Evolutionary conservation across 2,329 filamentous ascomycete genomes (phyloP).

Genomic region (Akanthomyces dipterigenus): DNA sequence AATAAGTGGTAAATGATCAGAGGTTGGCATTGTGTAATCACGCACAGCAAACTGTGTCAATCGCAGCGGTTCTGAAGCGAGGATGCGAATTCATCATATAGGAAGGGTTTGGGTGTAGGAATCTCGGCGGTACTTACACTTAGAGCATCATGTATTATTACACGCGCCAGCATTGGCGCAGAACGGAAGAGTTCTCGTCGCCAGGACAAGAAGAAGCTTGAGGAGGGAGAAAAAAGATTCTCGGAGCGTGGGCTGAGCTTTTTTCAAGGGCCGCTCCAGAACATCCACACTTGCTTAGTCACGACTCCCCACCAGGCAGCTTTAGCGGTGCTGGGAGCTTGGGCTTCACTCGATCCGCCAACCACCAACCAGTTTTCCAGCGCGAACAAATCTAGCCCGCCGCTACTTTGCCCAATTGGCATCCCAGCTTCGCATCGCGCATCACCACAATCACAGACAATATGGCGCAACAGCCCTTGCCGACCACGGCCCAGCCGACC

Average conservation of each 20-base stretch:
- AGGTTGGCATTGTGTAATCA: slow-evolving; percentile 36
- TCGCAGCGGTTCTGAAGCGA: slow-evolving; percentile 46
- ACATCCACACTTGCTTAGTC: slow-evolving; percentile 11
- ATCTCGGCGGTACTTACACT: slow-evolving; percentile 27
- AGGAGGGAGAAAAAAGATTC: background rate
- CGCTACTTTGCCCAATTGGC: slow-evolving; percentile 22
- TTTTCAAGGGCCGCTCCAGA: background rate
- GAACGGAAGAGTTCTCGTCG: background rate
- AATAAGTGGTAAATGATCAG: slow-evolving; percentile 24
- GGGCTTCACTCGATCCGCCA: slow-evolving; percentile 3
- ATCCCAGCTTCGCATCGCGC: slow-evolving; percentile 1
- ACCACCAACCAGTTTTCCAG: slow-evolving; percentile 5
- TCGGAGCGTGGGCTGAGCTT: background rate
- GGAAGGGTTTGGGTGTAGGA: background rate
- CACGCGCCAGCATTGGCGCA: slow-evolving; percentile 1
- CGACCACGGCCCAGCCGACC: slow-evolving; percentile 50
- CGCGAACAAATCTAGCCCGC: slow-evolving; percentile 15
- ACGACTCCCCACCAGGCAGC: background rate
- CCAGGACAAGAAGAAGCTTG: slow-evolving; percentile 2
- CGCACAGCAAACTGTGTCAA: slow-evolving; percentile 39
- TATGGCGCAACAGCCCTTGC: slow-evolving; percentile 52
- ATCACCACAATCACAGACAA: slow-evolving; percentile 17
- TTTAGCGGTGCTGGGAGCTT: background rate
- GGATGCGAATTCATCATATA: slow-evolving; percentile 37
- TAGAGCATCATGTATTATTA: slow-evolving; percentile 24